Base-by-base conservation (phyloP, 495 filamentous ascomycete genomes). In the Lasiosphaeriaceae sp. region DNA sequence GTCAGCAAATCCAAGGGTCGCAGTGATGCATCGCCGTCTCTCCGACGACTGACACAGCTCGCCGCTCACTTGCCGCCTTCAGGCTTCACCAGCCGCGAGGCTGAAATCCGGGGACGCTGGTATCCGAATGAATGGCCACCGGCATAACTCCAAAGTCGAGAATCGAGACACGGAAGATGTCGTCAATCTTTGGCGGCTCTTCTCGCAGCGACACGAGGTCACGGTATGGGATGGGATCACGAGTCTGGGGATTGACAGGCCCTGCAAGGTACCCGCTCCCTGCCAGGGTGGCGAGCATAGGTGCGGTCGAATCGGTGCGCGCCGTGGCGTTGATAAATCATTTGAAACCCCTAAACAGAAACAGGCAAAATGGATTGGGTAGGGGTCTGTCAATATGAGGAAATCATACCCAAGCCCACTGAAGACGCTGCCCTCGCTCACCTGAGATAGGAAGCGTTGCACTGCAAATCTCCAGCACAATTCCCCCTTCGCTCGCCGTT, bases 381-480 rank as follows among this genome's bases (percentile, higher is more conserved):
- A 50, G 56, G 56, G 50, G 44, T 37, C 20, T 54, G 49, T 54
- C 44, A 54, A 53, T 31, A 43, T 43, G 39, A 19, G 21, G 23
- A 19, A 54, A 59, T 54, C 45, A 45, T 48, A 52, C 55, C 29
- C 48, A 48, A 48, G 26, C 11, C 20, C 26, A 21, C 22, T 17
- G 50, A 43, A n/a, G 26, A 31, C 26, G 34, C 11, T 26, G 41
- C 34, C 11, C 16, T n/a, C 6, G 7, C 23, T 45, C 16, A 31
- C 24, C 35, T 52, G 46, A 51, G 48, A 20, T 16, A 31, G 24
- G 47, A 11, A 45, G 37, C 55, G 49, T 57, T 35, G 49, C 35
- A 51, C 31, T 52, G 26, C 48, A 39, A 57, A 57, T 57, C 55
- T 57, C 41, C n/a, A n/a, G n/a, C n/a, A n/a, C n/a, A n/a, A n/a